Percentiles rank a stretch among this genome's conserved stretches.
Evolutionary conservation across 1,284 basidiomycete genomes (phyloP).

Genomic region (Ganoderma boninense): DNA sequence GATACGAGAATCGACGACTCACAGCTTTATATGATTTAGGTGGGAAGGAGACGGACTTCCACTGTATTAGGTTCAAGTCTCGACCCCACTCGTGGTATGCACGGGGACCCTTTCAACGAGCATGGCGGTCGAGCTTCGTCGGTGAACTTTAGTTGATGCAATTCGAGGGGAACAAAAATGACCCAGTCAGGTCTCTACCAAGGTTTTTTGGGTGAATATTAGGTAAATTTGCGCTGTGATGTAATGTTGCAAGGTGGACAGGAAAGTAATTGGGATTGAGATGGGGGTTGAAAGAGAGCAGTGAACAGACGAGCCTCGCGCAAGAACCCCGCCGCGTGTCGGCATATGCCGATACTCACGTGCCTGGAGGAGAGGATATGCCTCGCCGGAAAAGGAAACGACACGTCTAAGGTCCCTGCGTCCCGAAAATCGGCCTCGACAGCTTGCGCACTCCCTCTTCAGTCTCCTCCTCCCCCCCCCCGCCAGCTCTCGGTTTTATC

Average conservation of each 20-base stretch:
- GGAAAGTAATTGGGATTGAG: neutral
- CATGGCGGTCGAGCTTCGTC: neutral
- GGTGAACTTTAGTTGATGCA: too few relatives aligned
- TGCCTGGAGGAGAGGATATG: slow-evolving; percentile 15
- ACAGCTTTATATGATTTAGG: neutral
- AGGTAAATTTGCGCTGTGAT: too few relatives aligned
- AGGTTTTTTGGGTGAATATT: too few relatives aligned
- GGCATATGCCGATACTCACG: slow-evolving; percentile 13
- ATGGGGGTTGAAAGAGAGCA: neutral
- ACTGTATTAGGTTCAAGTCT: neutral
- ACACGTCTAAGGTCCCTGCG: slow-evolving; percentile 25
- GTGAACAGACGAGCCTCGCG: neutral
- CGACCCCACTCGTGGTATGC: neutral
- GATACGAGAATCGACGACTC: neutral
- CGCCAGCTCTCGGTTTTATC: slow-evolving; percentile 6
- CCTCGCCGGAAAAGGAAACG: slow-evolving; percentile 23
- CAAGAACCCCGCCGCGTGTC: neutral
- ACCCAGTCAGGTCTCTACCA: too few relatives aligned
- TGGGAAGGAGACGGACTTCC: neutral
- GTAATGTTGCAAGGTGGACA: too few relatives aligned
- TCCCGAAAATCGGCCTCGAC: slow-evolving; percentile 19
- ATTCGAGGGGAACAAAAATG: too few relatives aligned
- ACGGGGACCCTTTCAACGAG: neutral
- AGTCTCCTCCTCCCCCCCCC: slow-evolving; percentile 13
- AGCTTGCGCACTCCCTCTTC: slow-evolving; percentile 10